Evolutionary conservation across 345 rosid genomes (phyloP), one percentile per base, ranked within the genome.

Genomic region (Heritiera fomes): DNA sequence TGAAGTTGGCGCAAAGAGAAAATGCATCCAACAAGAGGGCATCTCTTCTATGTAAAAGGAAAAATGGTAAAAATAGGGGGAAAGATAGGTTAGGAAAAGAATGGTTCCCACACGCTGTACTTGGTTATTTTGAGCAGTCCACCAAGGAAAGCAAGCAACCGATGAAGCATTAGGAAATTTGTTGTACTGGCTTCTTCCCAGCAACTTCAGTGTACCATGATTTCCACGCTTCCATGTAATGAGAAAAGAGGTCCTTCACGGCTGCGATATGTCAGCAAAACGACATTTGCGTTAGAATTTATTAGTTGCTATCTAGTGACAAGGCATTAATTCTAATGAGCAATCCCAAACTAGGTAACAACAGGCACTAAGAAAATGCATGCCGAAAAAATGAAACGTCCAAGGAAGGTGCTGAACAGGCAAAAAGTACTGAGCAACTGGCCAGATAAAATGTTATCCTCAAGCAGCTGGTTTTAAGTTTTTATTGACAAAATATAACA

Each of bases 141-240:
- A 81, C 59, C 20, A 30, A 68, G 5, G 64, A 59, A 71, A 45
- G 61, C 11, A 45, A 3, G 32, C n/a, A 20, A 34, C 38, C 38
- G 38, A 20, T 23, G 71, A 69, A 63, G 28, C 71, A 60, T 85
- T 73, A 88, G 28, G 87, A 82, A 61, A 79, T 82, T 71, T 83
- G 63, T n/a, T 84, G 82, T 76, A 75, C 66, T 30, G 89, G 85
- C 77, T 85, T 86, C 84, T 83, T 87, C 80, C 80, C 90, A 14
- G 87, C 91, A 52, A 92, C 91, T 87, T 92, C 93, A 9, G 89
- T 83, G 86, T 84, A 92, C 97, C 98, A 95, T 80, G 93, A 86
- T 75, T 88, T 85, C 98, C 98, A 95, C 45, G 98, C 99, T 71
- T 93, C 97, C 91, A 86, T 85, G 85, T 92, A 95, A 87, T 95